Evolutionary conservation across 495 filamentous ascomycete genomes (phyloP), one percentile per base, ranked within the genome.

Genomic region (Pseudomonodictys pantanalensis): DNA sequence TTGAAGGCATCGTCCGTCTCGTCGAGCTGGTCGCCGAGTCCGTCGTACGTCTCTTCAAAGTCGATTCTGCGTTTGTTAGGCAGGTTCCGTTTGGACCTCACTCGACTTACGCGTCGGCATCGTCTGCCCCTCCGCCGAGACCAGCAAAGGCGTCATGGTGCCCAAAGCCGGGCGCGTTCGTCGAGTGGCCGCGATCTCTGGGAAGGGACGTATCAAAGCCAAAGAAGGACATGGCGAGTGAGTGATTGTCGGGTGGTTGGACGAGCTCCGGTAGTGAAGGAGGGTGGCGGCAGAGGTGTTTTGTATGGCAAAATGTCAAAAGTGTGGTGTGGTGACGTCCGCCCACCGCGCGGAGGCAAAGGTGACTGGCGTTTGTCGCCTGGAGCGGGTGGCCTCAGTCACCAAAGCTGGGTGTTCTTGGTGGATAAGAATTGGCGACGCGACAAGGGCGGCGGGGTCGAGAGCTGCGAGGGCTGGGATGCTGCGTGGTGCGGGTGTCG

Each of bases 11-110:
- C 93, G 65, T 92, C 88, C 17, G 90, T 88, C 68, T 97, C 92
- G 65, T 96, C 87, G 28, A 99, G 83, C 70, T 89, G 84, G 72
- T 96, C 89, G 2, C 91, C 93, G 20, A 97, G 78, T 1, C 93
- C 93, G 74, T 99, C 95, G 71, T 99, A 97, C 26, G 93, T 97
- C 67, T 99, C 93, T 64, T 98, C 93, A 64, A 97, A 98, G 58
- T 97, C 91, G 53, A 97, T 82, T 33, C 84, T 88, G 63, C 10
- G 17, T 44, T 8, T 43, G 17, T 56, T 47, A 51, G 52, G 33
- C 29, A 28, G 17, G 12, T 30, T 30, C 25, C 24, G 2, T 28
- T 20, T 30, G 56, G 18, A 10, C 48, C n/a, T 32, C 29, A 39
- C 23, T 22, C 50, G 8, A 80, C 91, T 74, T 82, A 92, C 80